Conservation (phyloP, 1,284 basidiomycete genomes). For the Ceratobasidium sp. region DNA sequence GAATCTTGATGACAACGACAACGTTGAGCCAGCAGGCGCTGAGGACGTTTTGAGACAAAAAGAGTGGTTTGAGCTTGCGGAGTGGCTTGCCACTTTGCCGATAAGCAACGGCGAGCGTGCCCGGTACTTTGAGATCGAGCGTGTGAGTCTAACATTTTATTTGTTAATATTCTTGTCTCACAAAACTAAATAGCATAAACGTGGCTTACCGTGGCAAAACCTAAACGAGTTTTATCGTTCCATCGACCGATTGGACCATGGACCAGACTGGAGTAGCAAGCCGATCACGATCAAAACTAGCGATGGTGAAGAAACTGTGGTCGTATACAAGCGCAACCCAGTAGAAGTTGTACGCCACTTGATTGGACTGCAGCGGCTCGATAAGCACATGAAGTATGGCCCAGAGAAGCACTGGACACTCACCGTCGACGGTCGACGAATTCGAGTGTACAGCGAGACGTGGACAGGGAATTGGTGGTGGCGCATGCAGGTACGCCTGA, state of each 20-base stretch:
- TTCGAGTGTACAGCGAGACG: constrained; percentile 29
- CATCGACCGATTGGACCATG: constrained; percentile 48
- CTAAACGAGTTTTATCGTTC: too few relatives aligned
- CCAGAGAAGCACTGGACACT: constrained; percentile 1
- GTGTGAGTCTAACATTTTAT: neutral
- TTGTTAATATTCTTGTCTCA: too few relatives aligned
- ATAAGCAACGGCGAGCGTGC: neutral
- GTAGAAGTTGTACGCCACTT: constrained; percentile 53
- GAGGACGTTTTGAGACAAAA: neutral
- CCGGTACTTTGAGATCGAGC: neutral
- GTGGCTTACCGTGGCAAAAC: constrained; percentile 43
- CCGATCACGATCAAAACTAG: constrained; percentile 49
- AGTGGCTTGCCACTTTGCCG: neutral
- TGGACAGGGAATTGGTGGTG: constrained; percentile 43
- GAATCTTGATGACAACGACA: neutral
- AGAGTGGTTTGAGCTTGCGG: neutral
- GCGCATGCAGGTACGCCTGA: constrained; percentile 25
- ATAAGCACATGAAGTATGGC: constrained; percentile 4
- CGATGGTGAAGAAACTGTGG: constrained; percentile 44
- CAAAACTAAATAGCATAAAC: neutral
- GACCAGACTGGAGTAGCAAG: constrained; percentile 48
- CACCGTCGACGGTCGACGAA: neutral
- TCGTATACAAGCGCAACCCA: constrained; percentile 52
- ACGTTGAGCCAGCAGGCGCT: too few relatives aligned
- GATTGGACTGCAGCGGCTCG: constrained; percentile 27